phyloP scores from a whole-genome alignment of 2,329 filamentous ascomycete species.

The Metarhizium rileyi region DNA sequence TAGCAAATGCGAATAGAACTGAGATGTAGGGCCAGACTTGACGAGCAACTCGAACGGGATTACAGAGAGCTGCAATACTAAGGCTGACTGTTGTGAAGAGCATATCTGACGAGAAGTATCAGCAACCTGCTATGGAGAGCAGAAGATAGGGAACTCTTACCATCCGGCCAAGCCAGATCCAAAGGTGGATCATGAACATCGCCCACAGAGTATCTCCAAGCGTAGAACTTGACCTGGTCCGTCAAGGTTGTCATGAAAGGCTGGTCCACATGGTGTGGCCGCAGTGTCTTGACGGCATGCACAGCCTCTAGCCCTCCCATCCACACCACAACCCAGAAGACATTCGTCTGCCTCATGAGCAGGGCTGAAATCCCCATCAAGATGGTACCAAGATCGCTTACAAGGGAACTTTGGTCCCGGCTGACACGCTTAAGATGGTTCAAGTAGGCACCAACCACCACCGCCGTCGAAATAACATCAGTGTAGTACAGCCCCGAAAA shows the following conservation, averaged over 20 bases:
- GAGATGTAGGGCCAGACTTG: conserved; percentile 50
- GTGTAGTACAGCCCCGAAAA: conserved; percentile 95
- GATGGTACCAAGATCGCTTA: conserved; percentile 36
- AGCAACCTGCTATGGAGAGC: neutral
- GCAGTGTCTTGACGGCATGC: conserved; percentile 38
- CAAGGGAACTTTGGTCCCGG: conserved; percentile 18
- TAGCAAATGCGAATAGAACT: conserved; percentile 57
- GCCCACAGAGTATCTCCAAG: conserved; percentile 36
- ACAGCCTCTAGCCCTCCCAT: conserved; percentile 53
- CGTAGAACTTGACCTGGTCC: conserved; percentile 28
- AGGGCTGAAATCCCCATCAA: conserved; percentile 56
- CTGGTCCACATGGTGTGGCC: conserved; percentile 19
- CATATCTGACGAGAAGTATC: conserved; percentile 34
- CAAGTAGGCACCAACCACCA: conserved; percentile 62
- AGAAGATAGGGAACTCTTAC: conserved; percentile 23
- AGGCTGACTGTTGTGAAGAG: conserved; percentile 54
- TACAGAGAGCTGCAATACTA: conserved; percentile 43
- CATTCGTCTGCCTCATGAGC: conserved; percentile 84
- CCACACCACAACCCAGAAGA: conserved; percentile 86
- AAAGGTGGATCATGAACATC: conserved; percentile 46
- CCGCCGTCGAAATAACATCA: conserved; percentile 71
- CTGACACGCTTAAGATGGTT: conserved; percentile 39
- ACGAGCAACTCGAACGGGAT: conserved; percentile 34
- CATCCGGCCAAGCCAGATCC: conserved; percentile 36
- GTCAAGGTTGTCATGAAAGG: conserved; percentile 21